Percentiles rank a stretch among this genome's conserved stretches.
Evolutionary conservation across 306 rosid genomes (phyloP).

Genomic region (Pueraria montana): DNA sequence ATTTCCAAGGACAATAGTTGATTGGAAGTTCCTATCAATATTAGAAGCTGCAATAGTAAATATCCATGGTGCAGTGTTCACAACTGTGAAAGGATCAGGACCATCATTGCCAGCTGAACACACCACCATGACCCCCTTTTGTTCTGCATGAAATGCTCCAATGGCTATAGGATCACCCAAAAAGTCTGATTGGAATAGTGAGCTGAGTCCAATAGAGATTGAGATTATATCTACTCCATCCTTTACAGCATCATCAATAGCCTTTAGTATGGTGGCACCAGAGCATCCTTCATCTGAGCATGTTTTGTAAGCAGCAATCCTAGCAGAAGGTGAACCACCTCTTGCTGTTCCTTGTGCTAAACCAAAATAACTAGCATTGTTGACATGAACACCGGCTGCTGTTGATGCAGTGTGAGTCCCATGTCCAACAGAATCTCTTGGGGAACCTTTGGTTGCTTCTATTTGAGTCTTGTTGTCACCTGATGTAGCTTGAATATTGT

Average conservation of each 20-base stretch:
- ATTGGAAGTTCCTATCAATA: conserved; percentile 84
- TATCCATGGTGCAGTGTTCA: conserved; percentile 93
- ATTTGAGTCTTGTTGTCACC: conserved; percentile 49
- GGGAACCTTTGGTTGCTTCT: conserved; percentile 61
- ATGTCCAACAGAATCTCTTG: conserved; percentile 86
- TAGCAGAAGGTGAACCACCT: conserved; percentile 82
- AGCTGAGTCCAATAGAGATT: conserved; percentile 80
- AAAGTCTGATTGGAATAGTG: conserved; percentile 73
- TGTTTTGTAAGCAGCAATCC: conserved; percentile 85
- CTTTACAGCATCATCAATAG: conserved; percentile 87
- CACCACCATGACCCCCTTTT: conserved; percentile 82
- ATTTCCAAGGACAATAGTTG: conserved; percentile 77
- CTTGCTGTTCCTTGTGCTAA: conserved; percentile 84
- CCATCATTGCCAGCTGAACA: conserved; percentile 97
- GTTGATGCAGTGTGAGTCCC: conserved; percentile 92
- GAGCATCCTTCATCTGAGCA: conserved; percentile 86
- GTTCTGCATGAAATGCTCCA: conserved; percentile 95
- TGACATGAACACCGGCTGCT: conserved; percentile 76
- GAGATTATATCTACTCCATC: conserved; percentile 97
- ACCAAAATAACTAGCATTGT: conserved; percentile 80
- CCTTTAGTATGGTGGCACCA: conserved; percentile 77
- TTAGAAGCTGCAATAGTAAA: conserved; percentile 93
- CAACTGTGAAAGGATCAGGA: conserved; percentile 79
- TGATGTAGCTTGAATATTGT: conserved; percentile 43
- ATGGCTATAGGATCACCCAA: conserved; percentile 84